Percentiles rank a stretch among this genome's conserved stretches.
phyloP scores from a whole-genome alignment of 2,329 filamentous ascomycete species.

The Botrytis squamosa region DNA sequence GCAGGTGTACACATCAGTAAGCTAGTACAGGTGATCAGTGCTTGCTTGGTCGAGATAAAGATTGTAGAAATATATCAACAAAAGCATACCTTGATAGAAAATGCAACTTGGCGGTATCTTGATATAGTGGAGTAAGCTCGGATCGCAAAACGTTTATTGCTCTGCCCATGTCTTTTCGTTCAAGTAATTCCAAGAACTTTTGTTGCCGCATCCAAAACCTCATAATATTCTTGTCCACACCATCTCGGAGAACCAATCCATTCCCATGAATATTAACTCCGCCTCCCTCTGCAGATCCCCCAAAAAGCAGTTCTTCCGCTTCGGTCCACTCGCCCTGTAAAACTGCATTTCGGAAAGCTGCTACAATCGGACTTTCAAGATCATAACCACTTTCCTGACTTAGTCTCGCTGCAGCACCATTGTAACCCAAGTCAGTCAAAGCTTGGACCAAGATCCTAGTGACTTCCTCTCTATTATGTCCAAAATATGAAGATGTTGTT shows the following conservation, averaged over 20 bases:
- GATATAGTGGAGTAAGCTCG: constrained; percentile 83
- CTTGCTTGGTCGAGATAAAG: constrained; percentile 1
- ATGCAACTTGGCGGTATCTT: constrained; percentile 74
- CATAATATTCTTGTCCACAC: constrained; percentile 76
- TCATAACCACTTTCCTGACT: constrained; percentile 82
- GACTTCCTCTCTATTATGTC: constrained; percentile 89
- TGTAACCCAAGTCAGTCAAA: constrained; percentile 83
- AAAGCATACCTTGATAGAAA: constrained; percentile 67
- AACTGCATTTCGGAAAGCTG: constrained; percentile 80
- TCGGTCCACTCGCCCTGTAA: constrained; percentile 77
- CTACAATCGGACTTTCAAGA: constrained; percentile 80
- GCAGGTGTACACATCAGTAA: constrained; percentile 86
- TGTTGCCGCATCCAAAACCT: constrained; percentile 87
- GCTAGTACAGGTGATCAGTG: constrained; percentile 45
- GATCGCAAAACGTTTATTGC: constrained; percentile 82
- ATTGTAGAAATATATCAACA: neutral
- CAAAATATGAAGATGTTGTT: constrained; percentile 58
- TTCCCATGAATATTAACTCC: constrained; percentile 47
- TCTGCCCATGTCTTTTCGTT: constrained; percentile 67
- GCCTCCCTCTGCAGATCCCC: constrained; percentile 45
- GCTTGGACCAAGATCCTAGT: constrained; percentile 91
- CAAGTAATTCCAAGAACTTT: constrained; percentile 89
- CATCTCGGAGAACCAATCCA: constrained; percentile 72
- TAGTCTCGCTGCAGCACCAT: constrained; percentile 70
- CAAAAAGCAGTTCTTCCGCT: constrained; percentile 79